Percentiles rank a stretch among this genome's conserved stretches.
These are phyloP conservation scores for Halophytophthora polymorphica DNA, from an alignment of 352 stramenopile genomes.

Conservation along the genomic window DNA sequence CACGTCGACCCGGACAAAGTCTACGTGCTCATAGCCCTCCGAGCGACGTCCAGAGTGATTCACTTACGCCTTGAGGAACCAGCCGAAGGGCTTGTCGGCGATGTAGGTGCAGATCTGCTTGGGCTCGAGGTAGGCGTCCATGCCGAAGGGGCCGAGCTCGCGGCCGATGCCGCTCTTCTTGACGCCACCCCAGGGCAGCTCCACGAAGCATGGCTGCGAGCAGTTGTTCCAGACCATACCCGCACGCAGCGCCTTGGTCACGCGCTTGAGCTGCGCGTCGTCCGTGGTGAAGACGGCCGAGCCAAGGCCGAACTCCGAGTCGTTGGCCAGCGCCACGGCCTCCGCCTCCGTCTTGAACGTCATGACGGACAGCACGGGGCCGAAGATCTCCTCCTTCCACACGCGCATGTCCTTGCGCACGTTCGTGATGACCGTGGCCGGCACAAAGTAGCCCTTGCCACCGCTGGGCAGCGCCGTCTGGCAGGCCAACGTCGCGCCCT, in stretches of 20 bases:
- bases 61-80: constrained; percentile 30
- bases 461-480: constrained; percentile 15
- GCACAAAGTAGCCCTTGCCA: constrained; percentile 49
- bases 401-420: constrained; percentile 45
- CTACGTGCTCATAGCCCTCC: too few relatives aligned
- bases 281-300: constrained; percentile 54
- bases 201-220: constrained; percentile 54
- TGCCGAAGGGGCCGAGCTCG: constrained; percentile 44
- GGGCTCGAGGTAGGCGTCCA: constrained; percentile 45
- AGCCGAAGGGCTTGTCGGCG: constrained; percentile 48
- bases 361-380: constrained; percentile 72
- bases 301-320: constrained; percentile 65
- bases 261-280: constrained; percentile 34
- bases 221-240: constrained; percentile 76
- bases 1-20: too few relatives aligned
- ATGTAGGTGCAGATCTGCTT: constrained; percentile 54
- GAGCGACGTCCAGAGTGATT: too few relatives aligned
- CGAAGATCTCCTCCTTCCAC: constrained; percentile 83
- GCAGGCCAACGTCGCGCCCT: constrained; percentile 38
- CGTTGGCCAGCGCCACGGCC: constrained; percentile 61
- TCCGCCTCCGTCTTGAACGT: constrained; percentile 77
- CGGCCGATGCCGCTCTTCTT: constrained; percentile 69
- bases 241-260: constrained; percentile 41
- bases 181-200: constrained; percentile 73
- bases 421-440: constrained; percentile 56